phyloP scores from a whole-genome alignment of 495 filamentous ascomycete genomes.

The Penicillium coprophilum region DNA sequence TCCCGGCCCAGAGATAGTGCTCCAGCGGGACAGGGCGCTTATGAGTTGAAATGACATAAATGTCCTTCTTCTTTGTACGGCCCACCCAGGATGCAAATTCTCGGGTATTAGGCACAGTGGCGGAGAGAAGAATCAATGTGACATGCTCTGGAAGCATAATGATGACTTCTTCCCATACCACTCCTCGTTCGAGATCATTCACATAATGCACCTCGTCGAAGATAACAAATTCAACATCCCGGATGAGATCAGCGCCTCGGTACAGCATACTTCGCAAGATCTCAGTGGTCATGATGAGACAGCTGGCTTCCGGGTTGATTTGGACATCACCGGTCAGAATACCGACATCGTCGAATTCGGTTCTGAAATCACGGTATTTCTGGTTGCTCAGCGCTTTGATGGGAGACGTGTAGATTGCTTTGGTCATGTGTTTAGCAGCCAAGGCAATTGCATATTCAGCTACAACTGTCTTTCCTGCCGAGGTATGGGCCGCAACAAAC shows the following conservation, averaged over 20 bases:
- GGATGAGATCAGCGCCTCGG: slow-evolving; percentile 89
- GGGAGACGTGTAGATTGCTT: slow-evolving; percentile 97
- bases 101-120: slow-evolving; percentile 94
- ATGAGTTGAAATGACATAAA: slow-evolving; percentile 96
- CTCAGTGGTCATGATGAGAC: slow-evolving; percentile 98
- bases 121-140: slow-evolving; percentile 89
- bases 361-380: slow-evolving; percentile 93
- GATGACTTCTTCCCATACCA: slow-evolving; percentile 99
- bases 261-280: slow-evolving; percentile 98
- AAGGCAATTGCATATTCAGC: slow-evolving; percentile 97
- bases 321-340: slow-evolving; percentile 98
- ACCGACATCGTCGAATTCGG: slow-evolving; percentile 88
- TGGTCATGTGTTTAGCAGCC: slow-evolving; percentile 96
- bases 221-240: slow-evolving; percentile 98
- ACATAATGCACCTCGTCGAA: slow-evolving; percentile 99
- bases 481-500: slow-evolving; percentile 98
- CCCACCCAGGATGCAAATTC: slow-evolving; percentile 99
- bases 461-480: slow-evolving; percentile 96
- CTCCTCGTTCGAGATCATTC: slow-evolving; percentile 94
- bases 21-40: slow-evolving; percentile 94
- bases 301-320: slow-evolving; percentile 96
- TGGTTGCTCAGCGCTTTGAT: slow-evolving; percentile 99
- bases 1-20: slow-evolving; percentile 93
- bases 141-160: slow-evolving; percentile 99
- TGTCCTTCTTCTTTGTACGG: slow-evolving; percentile 96